phyloP scores from a whole-genome alignment of 768 basidiomycete genomes.

The Tephrocybe sp. region DNA sequence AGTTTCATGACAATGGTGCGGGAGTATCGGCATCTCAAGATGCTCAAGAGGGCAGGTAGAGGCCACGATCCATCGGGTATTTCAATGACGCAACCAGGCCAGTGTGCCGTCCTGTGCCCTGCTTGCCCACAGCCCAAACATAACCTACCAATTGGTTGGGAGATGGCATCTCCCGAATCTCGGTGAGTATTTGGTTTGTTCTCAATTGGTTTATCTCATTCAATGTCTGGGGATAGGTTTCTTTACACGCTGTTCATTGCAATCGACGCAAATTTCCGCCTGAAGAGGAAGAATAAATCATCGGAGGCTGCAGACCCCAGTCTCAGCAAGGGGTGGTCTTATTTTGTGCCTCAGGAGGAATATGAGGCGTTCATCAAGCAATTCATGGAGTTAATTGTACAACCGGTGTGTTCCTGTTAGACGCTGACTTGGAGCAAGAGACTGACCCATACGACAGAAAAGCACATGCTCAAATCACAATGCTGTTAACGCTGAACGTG shows the following conservation, averaged over 20 bases:
- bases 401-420: constrained; percentile 3
- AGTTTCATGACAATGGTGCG: constrained; percentile 19
- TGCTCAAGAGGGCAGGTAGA: constrained; percentile 21
- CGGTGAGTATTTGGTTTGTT: neutral
- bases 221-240: constrained; percentile 1
- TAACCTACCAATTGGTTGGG: no score
- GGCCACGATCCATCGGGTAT: no score
- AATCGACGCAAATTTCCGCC: constrained; percentile 16
- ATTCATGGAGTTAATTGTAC: constrained; percentile 6
- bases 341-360: constrained; percentile 12
- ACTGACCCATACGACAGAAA: neutral
- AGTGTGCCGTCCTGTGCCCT: no score
- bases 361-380: constrained; percentile 16
- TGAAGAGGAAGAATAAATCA: constrained; percentile 9
- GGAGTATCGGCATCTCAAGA: constrained; percentile 23
- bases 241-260: constrained; percentile 14
- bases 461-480: constrained; percentile 23
- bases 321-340: constrained; percentile 16
- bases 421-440: no score
- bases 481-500: constrained; percentile 12
- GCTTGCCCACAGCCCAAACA: no score
- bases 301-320: constrained; percentile 11
- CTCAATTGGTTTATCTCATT: neutral
- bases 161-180: no score
- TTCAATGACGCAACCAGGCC: no score